Percentiles rank a stretch among this genome's conserved stretches.
Evolutionary conservation across 208 protist species (phyloP).

Genomic region (Leishmania braziliensis): DNA sequence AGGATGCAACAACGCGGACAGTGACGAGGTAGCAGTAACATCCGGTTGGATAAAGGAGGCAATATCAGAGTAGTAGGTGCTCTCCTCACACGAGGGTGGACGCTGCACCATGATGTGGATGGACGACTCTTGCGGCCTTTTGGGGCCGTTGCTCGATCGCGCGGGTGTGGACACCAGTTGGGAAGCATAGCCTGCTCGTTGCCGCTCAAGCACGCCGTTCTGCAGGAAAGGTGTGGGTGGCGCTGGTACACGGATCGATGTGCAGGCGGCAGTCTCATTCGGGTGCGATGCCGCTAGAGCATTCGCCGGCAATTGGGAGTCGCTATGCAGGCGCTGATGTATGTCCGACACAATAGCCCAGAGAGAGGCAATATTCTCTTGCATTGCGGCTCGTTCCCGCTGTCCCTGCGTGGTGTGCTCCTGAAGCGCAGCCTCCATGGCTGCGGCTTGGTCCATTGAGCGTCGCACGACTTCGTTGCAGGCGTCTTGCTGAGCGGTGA

Average conservation of each 20-base stretch:
- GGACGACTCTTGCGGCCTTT: neutral
- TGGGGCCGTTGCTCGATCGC: neutral
- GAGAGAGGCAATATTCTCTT: conserved; percentile 11
- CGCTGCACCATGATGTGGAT: neutral
- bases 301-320: neutral
- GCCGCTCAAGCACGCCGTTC: neutral
- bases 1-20: neutral
- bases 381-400: conserved; percentile 12
- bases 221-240: neutral
- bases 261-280: neutral
- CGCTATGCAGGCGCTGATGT: neutral
- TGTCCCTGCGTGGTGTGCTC: conserved; percentile 8
- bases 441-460: conserved; percentile 7
- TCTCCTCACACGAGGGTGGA: conserved; percentile 8
- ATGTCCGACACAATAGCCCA: conserved; percentile 18
- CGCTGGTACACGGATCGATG: neutral
- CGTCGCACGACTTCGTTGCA: conserved; percentile 7
- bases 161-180: neutral
- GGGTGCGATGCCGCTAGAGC: neutral
- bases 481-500: conserved; percentile 22
- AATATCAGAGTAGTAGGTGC: conserved; percentile 36
- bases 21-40: neutral
- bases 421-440: conserved; percentile 14
- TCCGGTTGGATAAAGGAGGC: conserved; percentile 26
- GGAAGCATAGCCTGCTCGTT: neutral